Base-by-base conservation (phyloP, 306 rosid species). In the Boehmeria nivea region DNA sequence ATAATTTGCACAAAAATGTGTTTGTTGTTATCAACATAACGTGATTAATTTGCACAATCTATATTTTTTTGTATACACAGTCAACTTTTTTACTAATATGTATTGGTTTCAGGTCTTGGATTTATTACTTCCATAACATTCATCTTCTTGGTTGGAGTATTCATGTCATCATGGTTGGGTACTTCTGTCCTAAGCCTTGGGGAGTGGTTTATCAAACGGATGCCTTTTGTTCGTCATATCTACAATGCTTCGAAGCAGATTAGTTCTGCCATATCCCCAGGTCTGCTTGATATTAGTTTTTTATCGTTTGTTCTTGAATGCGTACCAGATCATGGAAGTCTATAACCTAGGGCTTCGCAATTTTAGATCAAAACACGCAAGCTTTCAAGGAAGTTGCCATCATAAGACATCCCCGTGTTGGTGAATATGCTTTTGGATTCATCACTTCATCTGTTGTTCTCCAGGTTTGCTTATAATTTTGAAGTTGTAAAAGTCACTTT, bases 101-200 rank as follows among this genome's bases (percentile, higher is more conserved):
- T 62, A 28, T 65, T 66, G 53, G 49, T 36, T 6, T 48, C 64
- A 88, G 96, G 96, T 69, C 94, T 88, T 73, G 96, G 96, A 66
- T 88, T 88, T 52, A 70, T 85, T 58, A 88, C 96, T 71, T 88
- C 96, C 59, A 78, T 88, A 54, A 75, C 85, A 10, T 88, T 88
- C 77, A 84, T 88, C 78, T 88, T 88, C 82, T 31, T 88, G 77
- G 79, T 88, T 11, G 96, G 96, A 77, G 90, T 88, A 65, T 82
- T 88, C 82, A 88, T 88, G 96, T 88, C 96, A 59, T 88, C 96
- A 42, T 88, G 96, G 96, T 65, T 88, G 89, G 96, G 96, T 56
- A 80, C 96, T 55, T 88, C 96, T 75, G 94, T 88, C 60, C 66
- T 88, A 65, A 78, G 80, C 50, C 96, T 88, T 63, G 96, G 96